Percentiles rank a stretch among this genome's conserved stretches.
These are phyloP conservation scores for Rugonectria rugulosa DNA, from an alignment of 2,329 filamentous ascomycete species.

Conservation along the genomic window DNA sequence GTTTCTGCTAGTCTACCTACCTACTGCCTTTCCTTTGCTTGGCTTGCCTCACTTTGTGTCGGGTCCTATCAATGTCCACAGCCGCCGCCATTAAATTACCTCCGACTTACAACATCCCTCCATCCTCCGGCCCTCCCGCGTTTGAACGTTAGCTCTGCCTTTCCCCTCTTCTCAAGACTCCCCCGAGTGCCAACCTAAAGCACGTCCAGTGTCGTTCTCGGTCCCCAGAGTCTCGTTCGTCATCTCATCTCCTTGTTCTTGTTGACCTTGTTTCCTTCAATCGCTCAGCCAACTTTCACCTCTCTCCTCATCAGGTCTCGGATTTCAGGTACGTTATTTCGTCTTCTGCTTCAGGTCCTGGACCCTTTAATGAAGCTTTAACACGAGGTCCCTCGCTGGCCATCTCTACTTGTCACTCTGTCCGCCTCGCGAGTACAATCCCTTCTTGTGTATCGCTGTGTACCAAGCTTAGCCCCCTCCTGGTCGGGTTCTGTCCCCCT, in stretches of 20 bases:
- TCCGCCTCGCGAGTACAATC: neutral
- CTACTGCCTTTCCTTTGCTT: neutral
- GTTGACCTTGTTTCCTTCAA: neutral
- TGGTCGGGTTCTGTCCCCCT: constrained; percentile 16
- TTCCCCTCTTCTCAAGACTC: neutral
- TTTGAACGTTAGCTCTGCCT: constrained; percentile 10
- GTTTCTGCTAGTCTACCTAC: neutral
- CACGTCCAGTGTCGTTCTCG: neutral
- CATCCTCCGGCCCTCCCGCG: constrained; percentile 21
- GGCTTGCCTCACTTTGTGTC: too few species aligned
- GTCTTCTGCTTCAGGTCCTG: constrained; percentile 1
- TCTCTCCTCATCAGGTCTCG: neutral
- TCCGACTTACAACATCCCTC: constrained; percentile 23
- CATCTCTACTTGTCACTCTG: constrained; percentile 2
- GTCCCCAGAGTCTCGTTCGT: neutral
- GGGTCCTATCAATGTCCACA: constrained; percentile 5
- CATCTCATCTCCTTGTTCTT: too few species aligned
- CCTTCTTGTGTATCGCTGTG: constrained; percentile 13
- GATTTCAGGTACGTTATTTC: constrained; percentile 2
- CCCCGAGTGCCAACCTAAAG: neutral
- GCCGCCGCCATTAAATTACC: constrained; percentile 11
- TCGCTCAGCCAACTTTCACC: neutral
- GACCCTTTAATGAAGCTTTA: too few species aligned
- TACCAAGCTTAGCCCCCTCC: constrained; percentile 13
- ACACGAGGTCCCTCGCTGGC: neutral